Base-by-base conservation (phyloP, 495 filamentous ascomycete genomes). In the Aspergillus haitiensis region DNA sequence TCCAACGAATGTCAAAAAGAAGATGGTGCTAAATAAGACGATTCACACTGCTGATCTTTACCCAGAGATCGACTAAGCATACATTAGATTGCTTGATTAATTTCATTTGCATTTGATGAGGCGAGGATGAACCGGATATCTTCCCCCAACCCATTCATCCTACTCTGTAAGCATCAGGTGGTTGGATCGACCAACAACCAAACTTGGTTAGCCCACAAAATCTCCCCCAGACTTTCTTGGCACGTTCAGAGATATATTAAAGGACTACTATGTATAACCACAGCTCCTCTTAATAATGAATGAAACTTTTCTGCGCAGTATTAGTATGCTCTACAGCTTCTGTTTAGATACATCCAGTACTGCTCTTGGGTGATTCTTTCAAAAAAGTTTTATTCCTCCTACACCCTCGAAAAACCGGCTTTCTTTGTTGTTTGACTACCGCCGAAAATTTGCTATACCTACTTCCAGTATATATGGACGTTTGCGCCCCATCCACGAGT, bases 11-110 rank as follows among this genome's bases (percentile, higher is more conserved):
- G 52, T 51, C 50, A 56, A 59, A 58, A 58, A 37, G 56, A 58
- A 55, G 46, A 54, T 62, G 48, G 21, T 13, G 46, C 56, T 56
- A 55, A 55, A 35, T 45, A 46, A 42, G 57, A 27, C 37, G 61
- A 62, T 57, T 50, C 49, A 47, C 61, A 50, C 54, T 51, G 50
- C 61, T 56, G 52, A 58, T 63, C 33, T 56, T 52, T 42, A 35
- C 18, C 34, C 27, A 13, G 47, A 39, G 61, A 63, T 63, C 61
- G 61, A 63, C 61, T 51, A 18, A 45, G 31, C 61, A 44, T 59
- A 59, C 55, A 63, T 54, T 59, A 59, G 56, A 31, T 52, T 49
- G 51, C 52, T 44, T 47, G 54, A 27, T 52, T 39, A 52, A 57
- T 58, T 35, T 40, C 36, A 47, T 52, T 51, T 34, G 21, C 9